Evolutionary conservation across 257 asterid species (phyloP).

Genomic region (Ajuga chamaepitys): DNA sequence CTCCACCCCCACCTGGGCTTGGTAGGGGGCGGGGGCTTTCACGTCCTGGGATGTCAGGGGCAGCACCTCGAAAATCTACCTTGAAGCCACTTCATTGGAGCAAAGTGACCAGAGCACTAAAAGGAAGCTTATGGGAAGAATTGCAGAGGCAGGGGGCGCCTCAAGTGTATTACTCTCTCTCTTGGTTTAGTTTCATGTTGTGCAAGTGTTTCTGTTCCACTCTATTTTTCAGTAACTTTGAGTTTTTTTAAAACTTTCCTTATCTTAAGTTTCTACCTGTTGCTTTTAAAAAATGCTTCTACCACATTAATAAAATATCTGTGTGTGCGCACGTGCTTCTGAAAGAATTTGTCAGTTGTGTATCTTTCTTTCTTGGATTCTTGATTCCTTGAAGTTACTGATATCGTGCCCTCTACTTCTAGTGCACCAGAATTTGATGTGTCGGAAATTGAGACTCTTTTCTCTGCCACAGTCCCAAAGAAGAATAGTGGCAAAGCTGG

Average conservation of each 20-base stretch:
- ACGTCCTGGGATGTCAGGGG: conserved; percentile 46
- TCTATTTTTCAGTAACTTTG: neutral
- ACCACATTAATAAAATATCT: neutral
- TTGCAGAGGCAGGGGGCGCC: conserved; percentile 78
- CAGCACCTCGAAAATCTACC: conserved; percentile 59
- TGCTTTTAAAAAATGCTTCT: neutral
- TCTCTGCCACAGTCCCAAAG: conserved; percentile 74
- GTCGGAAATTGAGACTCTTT: conserved; percentile 84
- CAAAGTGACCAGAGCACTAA: conserved; percentile 93
- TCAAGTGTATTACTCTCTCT: conserved; percentile 58
- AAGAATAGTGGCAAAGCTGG: conserved; percentile 53
- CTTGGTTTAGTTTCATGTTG: conserved; percentile 15
- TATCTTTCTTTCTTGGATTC: conserved; percentile 12
- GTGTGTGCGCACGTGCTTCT: neutral
- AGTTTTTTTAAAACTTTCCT: neutral
- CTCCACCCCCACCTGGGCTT: conserved; percentile 49
- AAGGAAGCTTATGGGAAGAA: conserved; percentile 99
- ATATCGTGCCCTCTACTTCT: conserved; percentile 23
- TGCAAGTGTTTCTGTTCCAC: conserved; percentile 7
- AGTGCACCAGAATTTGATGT: conserved; percentile 95
- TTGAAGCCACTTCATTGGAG: conserved; percentile 98
- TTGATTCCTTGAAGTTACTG: conserved; percentile 25
- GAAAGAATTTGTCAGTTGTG: conserved; percentile 6
- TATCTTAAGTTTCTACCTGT: neutral
- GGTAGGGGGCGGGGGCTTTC: conserved; percentile 50